phyloP scores from a whole-genome alignment of 2,329 filamentous ascomycete genomes.

The Camptophora hylomeconis region DNA sequence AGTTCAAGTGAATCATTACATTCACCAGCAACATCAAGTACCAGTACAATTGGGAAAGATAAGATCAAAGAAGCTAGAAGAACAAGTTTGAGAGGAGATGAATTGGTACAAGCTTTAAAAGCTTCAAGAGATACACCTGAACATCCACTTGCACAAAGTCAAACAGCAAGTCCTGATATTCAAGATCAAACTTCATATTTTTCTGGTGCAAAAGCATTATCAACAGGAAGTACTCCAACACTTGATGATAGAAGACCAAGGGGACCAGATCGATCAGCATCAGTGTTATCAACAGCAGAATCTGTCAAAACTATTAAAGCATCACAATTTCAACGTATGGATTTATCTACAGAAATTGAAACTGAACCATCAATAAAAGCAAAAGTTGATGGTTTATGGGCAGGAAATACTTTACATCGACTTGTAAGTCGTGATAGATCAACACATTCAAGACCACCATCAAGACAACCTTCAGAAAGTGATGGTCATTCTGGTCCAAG shows the following conservation, averaged over 20 bases:
- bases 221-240: conserved; percentile 14
- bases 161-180: conserved; percentile 54
- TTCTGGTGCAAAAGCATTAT: conserved; percentile 7
- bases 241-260: conserved; percentile 22
- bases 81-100: conserved; percentile 46
- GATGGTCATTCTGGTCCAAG: conserved; percentile 28
- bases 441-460: conserved; percentile 21
- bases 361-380: conserved; percentile 7
- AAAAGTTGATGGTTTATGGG: conserved; percentile 15
- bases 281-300: conserved; percentile 32
- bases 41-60: conserved; percentile 41
- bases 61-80: conserved; percentile 26
- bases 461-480: conserved; percentile 16
- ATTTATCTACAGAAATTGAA: conserved; percentile 5
- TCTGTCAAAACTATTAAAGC: conserved; percentile 33
- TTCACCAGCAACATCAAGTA: conserved; percentile 41
- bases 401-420: conserved; percentile 11
- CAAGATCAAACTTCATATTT: conserved; percentile 27
- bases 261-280: conserved; percentile 27
- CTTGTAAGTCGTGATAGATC: conserved; percentile 22
- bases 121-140: conserved; percentile 41
- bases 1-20: conserved; percentile 39
- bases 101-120: conserved; percentile 40
- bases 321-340: conserved; percentile 18
- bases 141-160: conserved; percentile 63